Evolutionary conservation across 2,329 filamentous ascomycete species (phyloP), one percentile per base, ranked within the genome.

Genomic region (Alternaria gansuensis): DNA sequence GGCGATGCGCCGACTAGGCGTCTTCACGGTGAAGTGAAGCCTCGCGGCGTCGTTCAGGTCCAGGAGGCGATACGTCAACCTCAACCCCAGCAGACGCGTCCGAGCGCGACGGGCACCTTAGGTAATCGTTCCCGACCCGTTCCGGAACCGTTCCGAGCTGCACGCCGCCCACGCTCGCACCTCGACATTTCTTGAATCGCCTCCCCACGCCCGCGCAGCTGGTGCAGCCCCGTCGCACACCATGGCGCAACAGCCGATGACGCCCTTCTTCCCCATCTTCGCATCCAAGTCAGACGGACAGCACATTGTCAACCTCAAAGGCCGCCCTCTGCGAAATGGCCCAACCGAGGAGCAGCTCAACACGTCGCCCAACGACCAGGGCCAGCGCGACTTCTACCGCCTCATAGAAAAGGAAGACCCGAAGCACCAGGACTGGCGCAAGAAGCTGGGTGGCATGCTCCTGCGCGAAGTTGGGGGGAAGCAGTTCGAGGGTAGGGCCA

Each of bases 401-500:
- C 75, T 81, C 61, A 78, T 86, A 6, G 77, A 78, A 10, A 71
- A 76, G 9, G 80, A 84, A 44, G 83, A 86, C 62, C 71, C 79
- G 5, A 86, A 86, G 68, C 81, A 83, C 63, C 67, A 84, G 6
- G 84, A 87, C 64, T 87, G 85, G 85, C 78, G 84, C 54, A 78
- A 84, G 60, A 87, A 87, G 75, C 76, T 87, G 57, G 85, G 83
- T 23, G 82, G 82, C n/a, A 86, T 87, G 84, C 75, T 86, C 28
- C 78, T 84, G 67, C 76, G 82, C 64, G 81, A 84, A 65, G 68
- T 86, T 41, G 80, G 78, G 46, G 64, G 75, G 50, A 71, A 73
- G 54, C 65, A 69, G 54, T 64, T 76, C 51, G 73, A 76, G 57
- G 71, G 71, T 76, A 46, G 37, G 64, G n/a, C 33, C 26, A 5